Evolutionary conservation across 108 stramenopile genomes (phyloP).

Genomic region (Cyclotella cryptica): DNA sequence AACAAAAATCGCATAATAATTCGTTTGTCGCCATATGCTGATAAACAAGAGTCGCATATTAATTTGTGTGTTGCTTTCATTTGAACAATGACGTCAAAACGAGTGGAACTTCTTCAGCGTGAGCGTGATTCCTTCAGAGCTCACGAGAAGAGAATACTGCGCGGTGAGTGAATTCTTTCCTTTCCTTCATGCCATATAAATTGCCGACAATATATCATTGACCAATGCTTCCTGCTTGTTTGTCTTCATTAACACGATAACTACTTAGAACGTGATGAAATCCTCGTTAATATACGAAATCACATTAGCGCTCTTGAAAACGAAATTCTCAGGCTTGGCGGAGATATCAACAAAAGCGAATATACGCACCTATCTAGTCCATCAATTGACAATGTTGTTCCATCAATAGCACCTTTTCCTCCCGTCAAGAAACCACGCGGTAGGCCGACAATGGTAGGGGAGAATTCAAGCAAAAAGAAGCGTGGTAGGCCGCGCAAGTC

Average conservation of each 20-base stretch:
- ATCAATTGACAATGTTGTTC: not conserved
- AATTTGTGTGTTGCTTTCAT: not conserved
- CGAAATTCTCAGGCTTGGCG: conserved; percentile 39
- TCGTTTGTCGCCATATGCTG: too few relatives aligned
- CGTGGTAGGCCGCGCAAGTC: conserved; percentile 8
- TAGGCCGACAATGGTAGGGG: not conserved
- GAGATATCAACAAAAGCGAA: not conserved
- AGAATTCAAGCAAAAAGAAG: not conserved
- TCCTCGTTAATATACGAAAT: conserved; percentile 20
- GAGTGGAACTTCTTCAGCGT: not conserved
- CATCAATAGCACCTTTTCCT: conserved; percentile 22
- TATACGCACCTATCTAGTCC: not conserved
- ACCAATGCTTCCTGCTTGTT: not conserved
- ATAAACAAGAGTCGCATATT: too few relatives aligned
- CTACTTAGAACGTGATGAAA: conserved; percentile 28
- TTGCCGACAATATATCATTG: not conserved
- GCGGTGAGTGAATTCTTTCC: not conserved
- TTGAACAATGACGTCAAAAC: conserved; percentile 13
- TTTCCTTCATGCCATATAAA: not conserved
- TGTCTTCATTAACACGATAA: not conserved
- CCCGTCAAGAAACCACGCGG: conserved; percentile 23
- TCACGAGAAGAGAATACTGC: conserved; percentile 12
- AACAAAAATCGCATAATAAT: too few relatives aligned
- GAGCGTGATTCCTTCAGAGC: conserved; percentile 15
- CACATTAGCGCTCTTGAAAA: conserved; percentile 22